These are phyloP conservation scores for Fusarium lateritium DNA, from an alignment of 2,329 filamentous ascomycete species.

Conservation along the genomic window DNA sequence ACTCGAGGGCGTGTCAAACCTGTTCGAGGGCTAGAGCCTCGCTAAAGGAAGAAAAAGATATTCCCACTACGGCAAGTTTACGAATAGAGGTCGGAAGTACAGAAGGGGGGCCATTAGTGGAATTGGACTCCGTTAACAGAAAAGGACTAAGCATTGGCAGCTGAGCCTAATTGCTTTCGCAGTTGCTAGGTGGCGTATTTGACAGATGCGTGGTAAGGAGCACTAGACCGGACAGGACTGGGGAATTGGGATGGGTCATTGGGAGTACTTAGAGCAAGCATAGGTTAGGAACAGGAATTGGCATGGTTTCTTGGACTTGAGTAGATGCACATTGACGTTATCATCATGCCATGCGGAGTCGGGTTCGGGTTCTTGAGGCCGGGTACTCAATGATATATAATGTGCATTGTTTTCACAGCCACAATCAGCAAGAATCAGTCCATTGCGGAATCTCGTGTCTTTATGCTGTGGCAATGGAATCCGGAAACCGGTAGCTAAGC, in stretches of 20 bases:
- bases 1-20: constrained; percentile 68
- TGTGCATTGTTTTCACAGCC: constrained; percentile 8
- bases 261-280: constrained; percentile 46
- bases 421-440: constrained; percentile 8
- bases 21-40: constrained; percentile 60
- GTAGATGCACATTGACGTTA: constrained; percentile 7
- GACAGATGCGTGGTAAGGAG: constrained; percentile 14
- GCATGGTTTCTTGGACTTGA: constrained; percentile 11
- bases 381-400: constrained; percentile 3
- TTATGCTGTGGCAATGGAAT: background rate
- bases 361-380: constrained; percentile 9
- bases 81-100: constrained; percentile 1
- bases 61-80: background rate
- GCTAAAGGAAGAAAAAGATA: background rate
- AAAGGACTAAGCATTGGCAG: constrained; percentile 12
- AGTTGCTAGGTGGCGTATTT: constrained; percentile 13
- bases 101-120: constrained; percentile 14
- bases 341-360: constrained; percentile 10
- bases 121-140: constrained; percentile 23
- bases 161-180: constrained; percentile 10
- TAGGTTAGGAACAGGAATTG: constrained; percentile 27
- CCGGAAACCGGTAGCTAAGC: background rate
- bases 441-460: background rate
- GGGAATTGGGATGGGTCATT: constrained; percentile 27
- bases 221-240: constrained; percentile 37